Evolutionary conservation across 495 filamentous ascomycete species (phyloP).

Genomic region (Rhizodiscina lignyota): DNA sequence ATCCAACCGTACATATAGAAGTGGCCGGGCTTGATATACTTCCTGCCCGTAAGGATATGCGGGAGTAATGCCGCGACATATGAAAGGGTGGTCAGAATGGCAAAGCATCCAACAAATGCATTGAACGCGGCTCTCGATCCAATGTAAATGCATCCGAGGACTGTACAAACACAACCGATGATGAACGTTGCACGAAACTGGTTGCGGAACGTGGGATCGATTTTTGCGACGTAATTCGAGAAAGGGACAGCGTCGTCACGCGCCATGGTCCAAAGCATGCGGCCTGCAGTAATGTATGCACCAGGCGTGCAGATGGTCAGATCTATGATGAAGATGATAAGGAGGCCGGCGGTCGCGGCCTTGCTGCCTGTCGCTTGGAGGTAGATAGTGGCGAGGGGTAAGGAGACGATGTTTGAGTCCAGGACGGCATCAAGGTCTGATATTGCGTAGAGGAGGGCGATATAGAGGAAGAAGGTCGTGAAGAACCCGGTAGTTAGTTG

Average conservation of each 20-base stretch:
- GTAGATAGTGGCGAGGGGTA: conserved; percentile 69
- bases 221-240: conserved; percentile 25
- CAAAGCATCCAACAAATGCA: conserved; percentile 57
- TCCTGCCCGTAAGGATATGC: conserved; percentile 47
- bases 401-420: conserved; percentile 30
- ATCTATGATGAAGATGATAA: conserved; percentile 51
- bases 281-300: conserved; percentile 57
- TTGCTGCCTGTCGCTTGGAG: conserved; percentile 49
- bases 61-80: conserved; percentile 65
- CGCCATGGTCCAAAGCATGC: conserved; percentile 73
- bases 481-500: conserved; percentile 36
- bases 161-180: conserved; percentile 41
- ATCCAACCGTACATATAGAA: conserved; percentile 48
- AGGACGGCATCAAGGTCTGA: conserved; percentile 45
- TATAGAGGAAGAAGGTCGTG: conserved; percentile 57
- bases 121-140: conserved; percentile 59
- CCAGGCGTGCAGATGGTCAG: conserved; percentile 46
- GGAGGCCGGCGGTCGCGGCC: conserved; percentile 44
- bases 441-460: conserved; percentile 58
- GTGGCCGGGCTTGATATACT: conserved; percentile 44
- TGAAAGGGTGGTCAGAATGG: conserved; percentile 54
- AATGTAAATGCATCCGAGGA: conserved; percentile 59
- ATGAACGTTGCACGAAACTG: conserved; percentile 55
- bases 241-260: conserved; percentile 53
- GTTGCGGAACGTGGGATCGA: conserved; percentile 37